phyloP scores from a whole-genome alignment of 352 stramenopile species.

The Blastocystis hominis region DNA sequence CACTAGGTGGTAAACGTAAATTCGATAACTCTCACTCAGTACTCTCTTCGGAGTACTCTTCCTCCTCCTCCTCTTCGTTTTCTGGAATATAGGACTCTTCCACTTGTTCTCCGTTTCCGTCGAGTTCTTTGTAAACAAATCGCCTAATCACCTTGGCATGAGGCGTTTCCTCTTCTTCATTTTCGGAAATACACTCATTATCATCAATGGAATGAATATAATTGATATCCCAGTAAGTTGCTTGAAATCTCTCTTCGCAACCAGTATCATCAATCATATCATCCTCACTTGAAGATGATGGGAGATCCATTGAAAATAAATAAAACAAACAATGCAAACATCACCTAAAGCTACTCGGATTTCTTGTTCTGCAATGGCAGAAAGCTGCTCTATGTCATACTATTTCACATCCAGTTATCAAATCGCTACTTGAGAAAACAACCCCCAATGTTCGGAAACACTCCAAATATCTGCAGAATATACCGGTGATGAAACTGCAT shows the following conservation, averaged over 20 bases:
- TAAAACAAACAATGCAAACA: not conserved
- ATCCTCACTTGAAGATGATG: not conserved
- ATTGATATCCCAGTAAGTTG: conserved; percentile 45
- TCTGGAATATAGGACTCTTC: not conserved
- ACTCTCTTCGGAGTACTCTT: not conserved
- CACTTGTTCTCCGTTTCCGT: conserved; percentile 18
- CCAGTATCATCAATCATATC: conserved; percentile 45
- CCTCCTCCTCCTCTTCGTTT: not conserved
- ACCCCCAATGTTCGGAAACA: conserved; percentile 12
- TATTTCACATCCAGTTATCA: not conserved
- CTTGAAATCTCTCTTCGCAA: conserved; percentile 8
- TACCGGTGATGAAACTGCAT: not conserved
- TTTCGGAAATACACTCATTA: not conserved
- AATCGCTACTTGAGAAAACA: not conserved
- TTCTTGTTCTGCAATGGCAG: not conserved
- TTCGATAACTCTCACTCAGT: not conserved
- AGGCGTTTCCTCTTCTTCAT: not conserved
- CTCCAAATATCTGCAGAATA: conserved; percentile 32
- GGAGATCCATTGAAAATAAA: not conserved
- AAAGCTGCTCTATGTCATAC: conserved; percentile 41
- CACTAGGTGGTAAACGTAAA: not conserved
- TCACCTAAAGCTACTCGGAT: not conserved
- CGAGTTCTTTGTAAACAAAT: conserved; percentile 14
- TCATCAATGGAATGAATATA: conserved; percentile 18
- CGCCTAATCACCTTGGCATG: not conserved